phyloP scores from a whole-genome alignment of 1,284 basidiomycete species.

The Heterobasidion occidentale region DNA sequence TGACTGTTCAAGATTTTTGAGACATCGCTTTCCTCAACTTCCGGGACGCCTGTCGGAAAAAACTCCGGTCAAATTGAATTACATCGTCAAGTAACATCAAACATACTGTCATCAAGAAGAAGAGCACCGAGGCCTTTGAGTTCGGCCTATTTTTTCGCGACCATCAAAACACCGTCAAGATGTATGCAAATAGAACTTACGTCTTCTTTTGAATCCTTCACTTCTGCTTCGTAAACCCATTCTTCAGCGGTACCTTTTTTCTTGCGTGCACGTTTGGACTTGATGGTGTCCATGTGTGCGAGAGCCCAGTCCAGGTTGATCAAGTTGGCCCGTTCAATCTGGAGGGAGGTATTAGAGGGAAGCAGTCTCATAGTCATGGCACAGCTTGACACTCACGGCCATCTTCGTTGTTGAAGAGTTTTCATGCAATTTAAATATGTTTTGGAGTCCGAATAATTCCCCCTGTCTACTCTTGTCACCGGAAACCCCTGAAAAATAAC shows the following conservation, averaged over 20 bases:
- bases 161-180: neutral
- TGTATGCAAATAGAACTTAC: slow-evolving; percentile 21
- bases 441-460: slow-evolving; percentile 77
- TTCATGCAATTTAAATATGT: slow-evolving; percentile 78
- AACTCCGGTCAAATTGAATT: neutral
- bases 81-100: neutral
- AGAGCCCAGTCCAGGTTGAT: slow-evolving; percentile 74
- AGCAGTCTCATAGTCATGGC: neutral
- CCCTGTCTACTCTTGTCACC: slow-evolving; percentile 67
- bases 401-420: slow-evolving; percentile 64
- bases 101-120: slow-evolving; percentile 61
- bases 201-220: slow-evolving; percentile 43
- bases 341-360: neutral
- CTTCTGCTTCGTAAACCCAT: slow-evolving; percentile 43
- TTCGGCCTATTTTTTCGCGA: slow-evolving; percentile 31
- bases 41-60: slow-evolving; percentile 16
- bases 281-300: slow-evolving; percentile 46
- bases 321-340: slow-evolving; percentile 73
- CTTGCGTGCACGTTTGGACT: slow-evolving; percentile 21
- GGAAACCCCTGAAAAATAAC: slow-evolving; percentile 78
- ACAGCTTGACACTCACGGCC: slow-evolving; percentile 35
- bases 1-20: slow-evolving; percentile 48
- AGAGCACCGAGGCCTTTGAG: slow-evolving; percentile 56
- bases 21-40: slow-evolving; percentile 34
- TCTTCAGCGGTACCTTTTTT: slow-evolving; percentile 27